These are phyloP conservation scores for Ascoidea tarda DNA, from an alignment of 805 yeast species.

Conservation along the genomic window DNA sequence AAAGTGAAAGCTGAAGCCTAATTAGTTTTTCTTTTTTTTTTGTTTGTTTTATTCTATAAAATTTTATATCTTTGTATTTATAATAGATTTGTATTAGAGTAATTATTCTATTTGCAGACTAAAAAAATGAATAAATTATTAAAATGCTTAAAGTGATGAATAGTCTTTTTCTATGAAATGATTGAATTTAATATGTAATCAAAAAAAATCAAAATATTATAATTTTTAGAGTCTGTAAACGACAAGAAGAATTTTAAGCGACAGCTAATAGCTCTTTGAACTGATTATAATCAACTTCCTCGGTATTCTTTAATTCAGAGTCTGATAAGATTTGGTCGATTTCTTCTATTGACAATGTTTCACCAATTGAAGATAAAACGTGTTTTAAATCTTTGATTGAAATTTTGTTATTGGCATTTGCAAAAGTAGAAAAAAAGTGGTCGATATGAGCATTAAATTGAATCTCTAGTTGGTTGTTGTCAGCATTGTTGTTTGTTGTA, in stretches of 20 bases:
- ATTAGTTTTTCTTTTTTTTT: too few species aligned
- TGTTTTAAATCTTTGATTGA: neutral
- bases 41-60: neutral
- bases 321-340: neutral
- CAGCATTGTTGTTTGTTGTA: too few species aligned
- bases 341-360: neutral
- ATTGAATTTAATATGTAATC: too few species aligned
- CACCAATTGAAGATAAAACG: neutral
- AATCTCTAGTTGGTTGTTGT: neutral
- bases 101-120: too few species aligned
- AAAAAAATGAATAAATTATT: too few species aligned
- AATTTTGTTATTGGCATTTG: neutral
- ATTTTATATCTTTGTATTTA: too few species aligned
- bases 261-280: neutral
- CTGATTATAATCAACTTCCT: neutral
- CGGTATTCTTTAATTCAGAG: neutral
- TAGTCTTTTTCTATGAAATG: neutral
- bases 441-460: too few species aligned
- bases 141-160: neutral
- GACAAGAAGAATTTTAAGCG: neutral
- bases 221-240: too few species aligned
- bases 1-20: neutral
- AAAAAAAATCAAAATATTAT: too few species aligned
- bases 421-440: too few species aligned
- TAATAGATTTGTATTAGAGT: too few species aligned